Conservation (phyloP, 371 early-diverging fungal genomes). For the Nosema muscidifuracis region DNA sequence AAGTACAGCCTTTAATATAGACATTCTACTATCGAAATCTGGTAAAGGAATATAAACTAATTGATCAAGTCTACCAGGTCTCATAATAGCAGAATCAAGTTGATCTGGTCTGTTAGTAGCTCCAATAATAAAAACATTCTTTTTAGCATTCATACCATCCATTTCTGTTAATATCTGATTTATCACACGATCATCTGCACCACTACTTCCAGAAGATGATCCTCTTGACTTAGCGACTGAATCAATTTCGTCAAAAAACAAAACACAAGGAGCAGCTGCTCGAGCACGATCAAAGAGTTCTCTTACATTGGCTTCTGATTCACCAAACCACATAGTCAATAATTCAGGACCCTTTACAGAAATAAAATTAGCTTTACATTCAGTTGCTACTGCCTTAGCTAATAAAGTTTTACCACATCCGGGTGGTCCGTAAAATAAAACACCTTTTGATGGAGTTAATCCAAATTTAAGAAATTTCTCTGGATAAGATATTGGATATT, state of each 20-base stretch:
- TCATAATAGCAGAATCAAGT: constrained; percentile 75
- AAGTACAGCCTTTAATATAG: constrained; percentile 81
- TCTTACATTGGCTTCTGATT: constrained; percentile 97
- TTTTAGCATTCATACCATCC: constrained; percentile 99
- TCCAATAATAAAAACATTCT: constrained; percentile 79
- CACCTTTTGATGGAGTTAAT: constrained; percentile 97
- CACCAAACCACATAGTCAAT: constrained; percentile 99
- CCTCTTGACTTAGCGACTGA: constrained; percentile 95
- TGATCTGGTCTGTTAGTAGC: constrained; percentile 97
- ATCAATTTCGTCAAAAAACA: constrained; percentile 99
- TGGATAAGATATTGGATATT: constrained; percentile 98
- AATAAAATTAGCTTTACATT: constrained; percentile 99
- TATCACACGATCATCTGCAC: constrained; percentile 80
- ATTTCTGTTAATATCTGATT: constrained; percentile 99
- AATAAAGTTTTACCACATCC: constrained; percentile 99
- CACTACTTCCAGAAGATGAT: constrained; percentile 76
- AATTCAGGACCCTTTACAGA: constrained; percentile 98
- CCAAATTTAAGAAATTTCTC: constrained; percentile 99
- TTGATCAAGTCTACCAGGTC: constrained; percentile 93
- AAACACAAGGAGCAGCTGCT: constrained; percentile 96
- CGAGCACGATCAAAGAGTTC: constrained; percentile 99
- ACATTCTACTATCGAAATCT: constrained; percentile 76
- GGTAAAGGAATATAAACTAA: constrained; percentile 66
- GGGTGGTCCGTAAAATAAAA: constrained; percentile 98
- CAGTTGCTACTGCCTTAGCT: constrained; percentile 99